These are phyloP conservation scores for Urtica urens DNA, from an alignment of 306 rosid species.

Conservation along the genomic window DNA sequence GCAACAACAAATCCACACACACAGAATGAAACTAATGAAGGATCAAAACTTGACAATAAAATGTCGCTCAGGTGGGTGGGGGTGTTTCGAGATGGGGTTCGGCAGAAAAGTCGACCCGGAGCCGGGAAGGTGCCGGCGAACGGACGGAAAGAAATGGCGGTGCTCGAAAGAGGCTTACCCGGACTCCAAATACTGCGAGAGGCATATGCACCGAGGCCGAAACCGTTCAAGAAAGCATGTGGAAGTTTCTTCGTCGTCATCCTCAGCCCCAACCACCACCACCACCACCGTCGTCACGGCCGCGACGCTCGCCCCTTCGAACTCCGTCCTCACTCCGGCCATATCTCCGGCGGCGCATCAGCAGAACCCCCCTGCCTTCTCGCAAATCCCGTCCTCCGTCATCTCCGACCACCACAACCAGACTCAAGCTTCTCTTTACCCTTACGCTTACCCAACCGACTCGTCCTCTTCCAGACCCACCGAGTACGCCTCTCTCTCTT, in stretches of 20 bases:
- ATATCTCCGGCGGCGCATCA: no score
- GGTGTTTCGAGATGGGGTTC: slow-evolving; percentile 87
- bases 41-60: no score
- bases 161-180: slow-evolving; percentile 99
- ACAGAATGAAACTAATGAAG: no score
- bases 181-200: slow-evolving; percentile 97
- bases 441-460: slow-evolving; percentile 44
- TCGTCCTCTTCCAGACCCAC: slow-evolving; percentile 43
- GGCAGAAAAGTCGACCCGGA: slow-evolving; percentile 97
- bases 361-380: neutral
- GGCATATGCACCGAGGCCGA: slow-evolving; percentile 98
- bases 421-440: slow-evolving; percentile 21
- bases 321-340: neutral
- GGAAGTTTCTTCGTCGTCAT: slow-evolving; percentile 60
- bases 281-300: slow-evolving; percentile 22
- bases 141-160: slow-evolving; percentile 99
- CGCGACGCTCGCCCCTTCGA: neutral
- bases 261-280: slow-evolving; percentile 14
- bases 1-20: neutral
- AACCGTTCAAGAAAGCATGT: slow-evolving; percentile 99
- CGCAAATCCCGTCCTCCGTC: neutral
- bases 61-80: slow-evolving; percentile 73
- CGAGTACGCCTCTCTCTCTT: slow-evolving; percentile 30
- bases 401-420: neutral
- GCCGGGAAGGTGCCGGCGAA: slow-evolving; percentile 99